Conservation (phyloP, 306 rosid species). For the Fragaria vesca region DNA sequence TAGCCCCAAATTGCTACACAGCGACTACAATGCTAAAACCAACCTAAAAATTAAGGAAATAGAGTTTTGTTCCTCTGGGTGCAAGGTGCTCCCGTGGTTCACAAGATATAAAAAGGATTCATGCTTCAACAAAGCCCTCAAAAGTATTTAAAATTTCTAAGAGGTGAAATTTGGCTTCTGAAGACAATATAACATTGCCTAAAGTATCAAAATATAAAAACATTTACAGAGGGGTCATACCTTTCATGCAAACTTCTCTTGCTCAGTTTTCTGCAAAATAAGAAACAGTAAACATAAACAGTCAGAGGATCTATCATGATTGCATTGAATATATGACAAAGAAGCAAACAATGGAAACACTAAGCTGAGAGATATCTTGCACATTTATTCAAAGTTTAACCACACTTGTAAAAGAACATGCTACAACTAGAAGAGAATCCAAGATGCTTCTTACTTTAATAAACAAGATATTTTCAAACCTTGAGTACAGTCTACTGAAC, state of each 20-base stretch:
- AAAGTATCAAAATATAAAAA: neutral
- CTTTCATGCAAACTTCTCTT: constrained; percentile 84
- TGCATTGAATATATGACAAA: neutral
- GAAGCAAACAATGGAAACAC: neutral
- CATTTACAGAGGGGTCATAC: constrained; percentile 28
- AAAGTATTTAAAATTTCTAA: neutral
- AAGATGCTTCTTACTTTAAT: neutral
- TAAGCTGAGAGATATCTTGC: neutral
- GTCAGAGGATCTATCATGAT: neutral
- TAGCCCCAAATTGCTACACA: neutral
- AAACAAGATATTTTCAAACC: neutral
- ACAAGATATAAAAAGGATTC: no score
- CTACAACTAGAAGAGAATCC: neutral
- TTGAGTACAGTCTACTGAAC: neutral
- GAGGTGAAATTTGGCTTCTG: neutral
- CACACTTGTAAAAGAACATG: neutral
- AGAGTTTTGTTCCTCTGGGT: no score
- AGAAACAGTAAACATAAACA: constrained; percentile 7
- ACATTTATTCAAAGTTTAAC: neutral
- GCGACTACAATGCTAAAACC: neutral
- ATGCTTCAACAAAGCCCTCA: neutral
- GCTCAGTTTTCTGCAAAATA: constrained; percentile 67
- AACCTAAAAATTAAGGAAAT: neutral
- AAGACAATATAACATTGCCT: neutral
- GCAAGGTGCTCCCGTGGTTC: no score